Base-by-base conservation (phyloP, 768 basidiomycete species). In the Macrolepiota dolichaula region DNA sequence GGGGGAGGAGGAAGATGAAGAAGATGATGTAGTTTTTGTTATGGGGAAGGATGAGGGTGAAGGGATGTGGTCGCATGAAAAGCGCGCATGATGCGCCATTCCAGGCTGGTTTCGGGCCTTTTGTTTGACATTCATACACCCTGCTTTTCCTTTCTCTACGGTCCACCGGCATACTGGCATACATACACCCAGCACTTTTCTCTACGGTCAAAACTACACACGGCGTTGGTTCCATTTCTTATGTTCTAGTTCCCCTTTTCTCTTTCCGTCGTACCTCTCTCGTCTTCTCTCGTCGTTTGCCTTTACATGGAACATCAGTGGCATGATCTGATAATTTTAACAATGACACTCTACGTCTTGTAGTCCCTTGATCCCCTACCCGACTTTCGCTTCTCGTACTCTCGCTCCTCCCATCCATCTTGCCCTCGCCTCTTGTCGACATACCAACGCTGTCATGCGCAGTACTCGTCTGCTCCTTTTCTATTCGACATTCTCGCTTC, bases 11-110 rank as follows among this genome's bases (percentile, higher is more conserved):
- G 85, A 88, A 10, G 87, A 88, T 2, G 86, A 86, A 1, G 88
- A 89, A n/a, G 88, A 88, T 35, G 87, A 89, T 42, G 81, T 89
- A n/a, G 87, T 82, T n/a, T 86, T 89, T 64, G 87, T 89, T 40
- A 81, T 89, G 70, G 83, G 81, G 6, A 49, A 61, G 44, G 70
- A 77, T 61, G 79, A 79, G 60, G 74, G 74, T n/a, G 75, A 73
- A 65, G 62, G 62, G 19, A 66, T 65, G 49, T 74, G 72, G 71
- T 67, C 68, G 55, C 73, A 72, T 51, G 73, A 76, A 63, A 72
- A 67, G 59, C 69, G 63, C 59, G 61, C 57, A 53, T 62, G 60
- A 62, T 60, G 25, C 62, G 56, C 44, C 47, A 25, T 50, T 57
- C 19, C 3, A 22, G 52, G 57, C 38, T 49, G 2, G 56, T 54